Conservation (phyloP, 257 asterid species). For the Linderniella brevidens region DNA sequence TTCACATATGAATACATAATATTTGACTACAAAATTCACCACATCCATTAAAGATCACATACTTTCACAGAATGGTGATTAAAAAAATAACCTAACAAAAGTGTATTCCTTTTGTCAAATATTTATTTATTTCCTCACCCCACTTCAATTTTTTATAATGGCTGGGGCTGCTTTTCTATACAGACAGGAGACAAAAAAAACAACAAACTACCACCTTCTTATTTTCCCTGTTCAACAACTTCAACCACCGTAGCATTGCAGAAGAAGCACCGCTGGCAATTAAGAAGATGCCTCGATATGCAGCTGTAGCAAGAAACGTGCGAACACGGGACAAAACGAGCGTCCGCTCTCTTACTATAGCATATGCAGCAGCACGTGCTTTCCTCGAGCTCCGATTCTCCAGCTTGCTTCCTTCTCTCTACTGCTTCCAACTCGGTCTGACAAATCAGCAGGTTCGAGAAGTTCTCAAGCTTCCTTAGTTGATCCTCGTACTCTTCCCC, state of each 20-base stretch:
- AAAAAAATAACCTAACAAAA: too few relatives aligned
- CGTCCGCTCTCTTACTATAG: slow-evolving; percentile 37
- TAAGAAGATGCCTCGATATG: slow-evolving; percentile 78
- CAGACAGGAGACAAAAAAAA: slow-evolving; percentile 1
- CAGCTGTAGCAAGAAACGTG: slow-evolving; percentile 78
- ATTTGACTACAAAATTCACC: too few relatives aligned
- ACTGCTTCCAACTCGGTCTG: slow-evolving; percentile 31
- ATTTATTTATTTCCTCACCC: too few relatives aligned
- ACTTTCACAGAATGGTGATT: too few relatives aligned
- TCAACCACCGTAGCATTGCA: slow-evolving; percentile 62
- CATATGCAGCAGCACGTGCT: slow-evolving; percentile 84
- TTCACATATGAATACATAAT: too few relatives aligned
- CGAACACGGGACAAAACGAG: slow-evolving; percentile 57
- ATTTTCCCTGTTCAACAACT: slow-evolving; percentile 20
- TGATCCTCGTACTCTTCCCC: slow-evolving; percentile 40
- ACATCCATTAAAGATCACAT: too few relatives aligned
- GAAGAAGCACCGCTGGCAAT: slow-evolving; percentile 87
- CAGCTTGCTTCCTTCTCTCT: slow-evolving; percentile 20
- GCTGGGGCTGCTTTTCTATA: not conserved
- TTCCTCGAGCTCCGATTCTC: slow-evolving; percentile 34
- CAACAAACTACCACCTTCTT: slow-evolving; percentile 7
- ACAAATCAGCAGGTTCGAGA: slow-evolving; percentile 42
- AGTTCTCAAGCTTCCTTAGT: slow-evolving; percentile 43
- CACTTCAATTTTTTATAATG: not conserved
- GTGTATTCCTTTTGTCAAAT: too few relatives aligned